Conservation (phyloP, 148 eudicot genomes). For the Dianthus caryophyllus region DNA sequence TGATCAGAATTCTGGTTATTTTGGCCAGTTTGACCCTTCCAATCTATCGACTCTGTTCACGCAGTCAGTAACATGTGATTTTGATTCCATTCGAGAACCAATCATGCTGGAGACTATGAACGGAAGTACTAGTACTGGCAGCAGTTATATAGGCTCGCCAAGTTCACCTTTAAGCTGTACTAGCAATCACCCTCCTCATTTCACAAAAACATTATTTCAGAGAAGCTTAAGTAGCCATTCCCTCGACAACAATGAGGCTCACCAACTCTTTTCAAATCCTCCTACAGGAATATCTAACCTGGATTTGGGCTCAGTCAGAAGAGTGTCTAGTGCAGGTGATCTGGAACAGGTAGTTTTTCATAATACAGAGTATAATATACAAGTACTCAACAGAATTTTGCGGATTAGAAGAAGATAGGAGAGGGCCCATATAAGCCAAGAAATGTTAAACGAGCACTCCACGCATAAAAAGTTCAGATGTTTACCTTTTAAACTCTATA, state of each 20-base stretch:
- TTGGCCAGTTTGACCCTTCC: constrained; percentile 22
- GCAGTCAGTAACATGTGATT: constrained; percentile 21
- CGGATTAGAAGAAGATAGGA: background rate
- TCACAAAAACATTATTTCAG: constrained; percentile 27
- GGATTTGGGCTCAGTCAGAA: constrained; percentile 34
- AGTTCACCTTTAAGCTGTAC: constrained; percentile 33
- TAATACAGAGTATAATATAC: background rate
- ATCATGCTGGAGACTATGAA: constrained; percentile 16
- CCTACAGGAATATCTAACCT: constrained; percentile 25
- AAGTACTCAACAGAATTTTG: background rate
- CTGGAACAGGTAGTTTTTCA: constrained; percentile 39
- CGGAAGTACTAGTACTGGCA: constrained; percentile 26
- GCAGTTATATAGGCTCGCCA: constrained; percentile 34
- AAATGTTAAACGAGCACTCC: background rate
- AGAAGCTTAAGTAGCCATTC: constrained; percentile 58
- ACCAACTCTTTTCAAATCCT: constrained; percentile 24
- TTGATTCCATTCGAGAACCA: constrained; percentile 22
- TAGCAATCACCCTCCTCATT: constrained; percentile 25
- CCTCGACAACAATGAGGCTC: constrained; percentile 34
- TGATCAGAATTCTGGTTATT: constrained; percentile 20
- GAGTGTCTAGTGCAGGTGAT: constrained; percentile 53
- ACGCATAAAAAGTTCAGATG: background rate
- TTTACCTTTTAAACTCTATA: constrained; percentile 1
- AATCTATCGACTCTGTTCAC: constrained; percentile 23
- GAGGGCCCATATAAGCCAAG: background rate